Evolutionary conservation across 2,329 filamentous ascomycete species (phyloP), one percentile per base, ranked within the genome.

Genomic region (Colletotrichum coccodes): DNA sequence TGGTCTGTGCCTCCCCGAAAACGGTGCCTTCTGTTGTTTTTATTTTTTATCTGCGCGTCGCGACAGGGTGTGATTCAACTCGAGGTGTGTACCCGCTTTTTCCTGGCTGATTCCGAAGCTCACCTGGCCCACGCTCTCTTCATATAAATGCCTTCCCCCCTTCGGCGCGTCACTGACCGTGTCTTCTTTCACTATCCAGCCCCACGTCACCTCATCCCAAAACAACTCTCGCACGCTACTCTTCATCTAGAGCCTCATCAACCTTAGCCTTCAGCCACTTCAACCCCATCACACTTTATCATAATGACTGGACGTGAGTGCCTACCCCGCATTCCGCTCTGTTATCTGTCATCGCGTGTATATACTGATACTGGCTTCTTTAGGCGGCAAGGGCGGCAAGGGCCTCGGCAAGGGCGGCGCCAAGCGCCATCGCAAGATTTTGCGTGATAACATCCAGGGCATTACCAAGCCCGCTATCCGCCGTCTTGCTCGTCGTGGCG

Each of bases 401-500:
- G 95, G 94, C 83, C 94, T 97, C 85, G 95, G 95, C 84, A 97
- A 97, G 91, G 95, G 95, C 75, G 95, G 95, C 84, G 95, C 95
- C 85, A 98, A 98, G 93, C 95, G 95, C 85, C 95, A 98, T 87
- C 92, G 95, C 80, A 98, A 98, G 93, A 98, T 98, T 89, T 90
- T 98, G 84, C 94, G 95, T 86, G 95, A 97, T 92, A 98, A 97
- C 92, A 98, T 98, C 82, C 95, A 98, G 88, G 95, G 95, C 86
- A 98, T 98, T 83, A 98, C 95, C 80, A 98, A 98, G 92, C 95
- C 95, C 78, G 95, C 95, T 79, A 98, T 98, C 86, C 92, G 95
- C 80, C 95, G 95, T 97, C 94, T 98, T 83, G 95, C 95, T 75
- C 95, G 95, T 86, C 94, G 95, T 96, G 95, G 95, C 85, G 95